A percentile compares a stretch with the other conserved stretches of the same genome.
Evolutionary conservation across 257 asterid species (phyloP).

Genomic region (Solanum acaule): DNA sequence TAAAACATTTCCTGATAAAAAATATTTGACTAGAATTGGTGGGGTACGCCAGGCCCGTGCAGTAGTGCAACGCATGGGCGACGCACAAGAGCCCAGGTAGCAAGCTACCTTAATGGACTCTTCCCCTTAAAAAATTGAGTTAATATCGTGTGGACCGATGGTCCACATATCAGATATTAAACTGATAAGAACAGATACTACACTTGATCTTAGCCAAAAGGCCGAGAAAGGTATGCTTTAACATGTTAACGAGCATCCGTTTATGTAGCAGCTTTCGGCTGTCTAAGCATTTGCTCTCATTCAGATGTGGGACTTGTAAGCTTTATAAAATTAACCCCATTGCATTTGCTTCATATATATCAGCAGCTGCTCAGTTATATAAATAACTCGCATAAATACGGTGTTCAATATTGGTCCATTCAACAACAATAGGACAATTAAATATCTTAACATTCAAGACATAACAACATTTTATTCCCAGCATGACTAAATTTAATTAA

Average conservation of each 20-base stretch:
- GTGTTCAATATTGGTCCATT: not conserved
- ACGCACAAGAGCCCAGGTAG: not conserved
- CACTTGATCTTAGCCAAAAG: conserved; percentile 40
- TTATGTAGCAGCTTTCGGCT: not conserved
- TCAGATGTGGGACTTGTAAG: not conserved
- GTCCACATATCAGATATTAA: not conserved
- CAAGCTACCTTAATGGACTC: not conserved
- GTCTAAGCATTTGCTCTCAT: not conserved
- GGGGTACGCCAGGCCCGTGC: not conserved
- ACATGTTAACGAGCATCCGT: rapidly evolving
- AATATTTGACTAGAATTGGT: not conserved
- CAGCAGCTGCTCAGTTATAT: not conserved
- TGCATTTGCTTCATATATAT: not conserved
- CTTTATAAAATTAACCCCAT: not conserved
- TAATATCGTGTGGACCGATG: not conserved
- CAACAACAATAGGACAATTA: not conserved
- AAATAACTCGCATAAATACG: not conserved
- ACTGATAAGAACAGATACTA: conserved; percentile 26
- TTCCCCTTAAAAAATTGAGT: not conserved
- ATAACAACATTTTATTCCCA: too few species aligned
- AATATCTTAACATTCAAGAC: not conserved
- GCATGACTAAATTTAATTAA: too few species aligned
- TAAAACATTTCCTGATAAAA: not conserved
- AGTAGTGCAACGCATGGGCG: not conserved
- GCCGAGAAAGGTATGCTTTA: conserved; percentile 29